Percentiles rank a stretch among this genome's conserved stretches.
Conservation (phyloP, 2,329 filamentous ascomycete genomes). For the Phaeosphaeriaceae sp. region DNA sequence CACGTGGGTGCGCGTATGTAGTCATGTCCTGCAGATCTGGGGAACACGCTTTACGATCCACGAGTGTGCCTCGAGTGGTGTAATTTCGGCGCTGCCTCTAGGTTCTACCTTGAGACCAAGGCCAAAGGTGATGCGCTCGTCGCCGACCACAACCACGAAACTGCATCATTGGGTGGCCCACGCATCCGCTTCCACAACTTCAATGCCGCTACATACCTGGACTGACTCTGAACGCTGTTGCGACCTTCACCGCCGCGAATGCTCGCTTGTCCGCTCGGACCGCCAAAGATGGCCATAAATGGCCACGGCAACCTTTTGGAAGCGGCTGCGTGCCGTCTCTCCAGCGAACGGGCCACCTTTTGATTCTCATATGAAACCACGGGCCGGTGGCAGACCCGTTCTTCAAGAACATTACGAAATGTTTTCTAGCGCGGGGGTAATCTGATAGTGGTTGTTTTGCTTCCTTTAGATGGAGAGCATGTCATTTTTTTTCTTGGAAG, state of each 20-base stretch:
- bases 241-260: constrained; percentile 2
- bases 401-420: constrained; percentile 12
- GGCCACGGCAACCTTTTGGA: constrained; percentile 20
- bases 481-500: no score
- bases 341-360: constrained; percentile 23
- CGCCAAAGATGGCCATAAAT: not conserved
- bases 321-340: constrained; percentile 29
- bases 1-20: not conserved
- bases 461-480: not conserved
- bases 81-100: not conserved
- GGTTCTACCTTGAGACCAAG: not conserved
- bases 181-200: not conserved
- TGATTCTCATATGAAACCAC: constrained; percentile 36
- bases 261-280: not conserved
- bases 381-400: constrained; percentile 28
- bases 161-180: not conserved
- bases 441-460: constrained; percentile 21
- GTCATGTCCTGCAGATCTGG: not conserved
- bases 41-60: not conserved
- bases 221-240: not conserved
- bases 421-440: constrained; percentile 45
- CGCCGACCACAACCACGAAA: not conserved
- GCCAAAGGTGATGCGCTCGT: not conserved
- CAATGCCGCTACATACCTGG: not conserved
- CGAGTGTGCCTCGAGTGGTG: not conserved